A percentile compares a stretch with the other conserved stretches of the same genome.
phyloP scores from a whole-genome alignment of 208 protist species.

The Leishmania gerbilli region DNA sequence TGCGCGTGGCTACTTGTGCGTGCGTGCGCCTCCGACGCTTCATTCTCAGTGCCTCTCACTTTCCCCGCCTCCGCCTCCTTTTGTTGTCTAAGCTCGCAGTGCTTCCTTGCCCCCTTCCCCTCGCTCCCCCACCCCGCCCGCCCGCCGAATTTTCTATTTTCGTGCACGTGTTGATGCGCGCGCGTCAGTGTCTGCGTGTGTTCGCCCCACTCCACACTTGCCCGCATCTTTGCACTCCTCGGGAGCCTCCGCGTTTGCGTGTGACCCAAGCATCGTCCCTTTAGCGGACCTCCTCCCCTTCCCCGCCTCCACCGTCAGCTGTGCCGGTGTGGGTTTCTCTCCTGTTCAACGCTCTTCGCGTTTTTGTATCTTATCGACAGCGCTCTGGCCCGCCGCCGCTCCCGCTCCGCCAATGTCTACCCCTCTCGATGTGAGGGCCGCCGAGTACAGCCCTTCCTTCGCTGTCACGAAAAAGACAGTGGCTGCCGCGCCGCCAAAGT shows the following conservation, averaged over 20 bases:
- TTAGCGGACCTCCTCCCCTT: not conserved
- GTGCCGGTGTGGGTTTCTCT: not conserved
- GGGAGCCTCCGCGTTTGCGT: not conserved
- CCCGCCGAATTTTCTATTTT: not conserved
- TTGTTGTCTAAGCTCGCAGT: not conserved
- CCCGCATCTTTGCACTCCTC: not conserved
- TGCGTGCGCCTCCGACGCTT: not conserved
- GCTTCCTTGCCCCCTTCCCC: not conserved
- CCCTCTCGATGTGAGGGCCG: slow-evolving; percentile 16
- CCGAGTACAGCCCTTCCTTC: slow-evolving; percentile 23
- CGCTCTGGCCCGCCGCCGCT: not conserved
- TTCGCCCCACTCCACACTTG: not conserved
- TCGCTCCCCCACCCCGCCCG: not conserved
- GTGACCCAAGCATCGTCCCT: not conserved
- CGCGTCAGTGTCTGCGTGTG: not conserved
- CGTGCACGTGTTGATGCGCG: not conserved
- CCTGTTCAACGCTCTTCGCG: not conserved
- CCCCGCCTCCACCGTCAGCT: not conserved
- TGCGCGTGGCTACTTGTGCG: not conserved
- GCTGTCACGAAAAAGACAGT: not conserved
- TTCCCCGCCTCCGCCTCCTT: not conserved
- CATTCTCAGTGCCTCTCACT: not conserved
- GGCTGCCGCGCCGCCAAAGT: slow-evolving; percentile 7
- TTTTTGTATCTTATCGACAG: not conserved
- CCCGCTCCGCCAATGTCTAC: not conserved